Evolutionary conservation across 352 stramenopile genomes (phyloP), one percentile per base, ranked within the genome.

Genomic region (Phytophthora idaei): DNA sequence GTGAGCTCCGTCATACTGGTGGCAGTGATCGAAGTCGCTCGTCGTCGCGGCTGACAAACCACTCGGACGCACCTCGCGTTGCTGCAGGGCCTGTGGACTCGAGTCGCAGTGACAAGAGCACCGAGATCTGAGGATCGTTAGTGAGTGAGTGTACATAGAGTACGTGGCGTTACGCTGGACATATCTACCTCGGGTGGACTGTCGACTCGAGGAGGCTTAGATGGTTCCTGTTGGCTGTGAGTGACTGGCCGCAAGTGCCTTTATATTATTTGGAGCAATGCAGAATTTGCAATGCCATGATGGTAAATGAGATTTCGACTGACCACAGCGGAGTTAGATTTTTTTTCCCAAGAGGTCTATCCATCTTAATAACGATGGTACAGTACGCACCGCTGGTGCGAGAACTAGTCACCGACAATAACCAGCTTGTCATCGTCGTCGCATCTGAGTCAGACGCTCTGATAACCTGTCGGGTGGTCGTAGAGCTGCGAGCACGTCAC

Each of bases 241-340:
- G 64, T 65, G 50, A 57, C 44, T 60, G 48, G 63, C 63, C 34
- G 46, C 53, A 52, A 64, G 41, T 53, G 57, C 57, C 64, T 63
- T 71, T 71, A 71, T 71, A 67, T 63, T 71, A 71, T 71, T 71
- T 71, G 46, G 54, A 69, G 47, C 45, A 45, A 49, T 55, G 58
- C 53, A 63, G 37, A 15, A 7, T 42, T 42, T 42, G 36, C 12
- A 42, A 42, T 42, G 10, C 36, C 36, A 5, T n/a, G 12, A 17
- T 42, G 36, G 32, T 37, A 21, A 21, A 21, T 37, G 6, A 12
- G 32, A 37, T 12, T 37, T 42, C 36, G 36, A 42, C 36, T 42
- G 36, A 17, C 36, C 8, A 42, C 10, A 34, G 7, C 36, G 36
- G 21, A 21, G 21, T 21, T 21, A 21, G 21, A 21, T 42, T n/a